phyloP scores from a whole-genome alignment of 1,284 basidiomycete genomes.

The Ustilago lituana region DNA sequence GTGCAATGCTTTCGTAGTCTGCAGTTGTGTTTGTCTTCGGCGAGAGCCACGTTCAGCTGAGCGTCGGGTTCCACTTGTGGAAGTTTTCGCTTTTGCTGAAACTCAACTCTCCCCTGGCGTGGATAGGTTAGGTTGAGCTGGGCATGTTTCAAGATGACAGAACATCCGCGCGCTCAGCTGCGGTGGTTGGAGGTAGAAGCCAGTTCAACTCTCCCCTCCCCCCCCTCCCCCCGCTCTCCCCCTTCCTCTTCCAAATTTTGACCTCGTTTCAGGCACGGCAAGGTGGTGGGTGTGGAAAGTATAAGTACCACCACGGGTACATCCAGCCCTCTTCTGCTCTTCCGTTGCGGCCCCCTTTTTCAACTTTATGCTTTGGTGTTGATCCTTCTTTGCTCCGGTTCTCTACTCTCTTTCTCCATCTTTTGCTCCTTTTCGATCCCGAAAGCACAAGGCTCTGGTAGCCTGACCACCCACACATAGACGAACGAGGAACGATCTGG shows the following conservation, averaged over 20 bases:
- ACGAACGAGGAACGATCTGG: constrained; percentile 20
- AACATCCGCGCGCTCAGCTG: background rate
- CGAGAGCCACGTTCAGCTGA: too few relatives aligned
- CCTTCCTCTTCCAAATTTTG: background rate
- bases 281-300: background rate
- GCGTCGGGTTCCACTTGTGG: constrained; percentile 1
- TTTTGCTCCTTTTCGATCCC: constrained; percentile 12
- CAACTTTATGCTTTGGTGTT: constrained; percentile 15
- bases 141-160: background rate
- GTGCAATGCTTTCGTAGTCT: too few relatives aligned
- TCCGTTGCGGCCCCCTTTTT: constrained; percentile 19
- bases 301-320: constrained; percentile 15
- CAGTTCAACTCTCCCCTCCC: constrained; percentile 16
- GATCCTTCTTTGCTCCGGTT: constrained; percentile 10
- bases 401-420: constrained; percentile 10
- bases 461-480: constrained; percentile 4
- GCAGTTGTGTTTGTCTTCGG: too few relatives aligned
- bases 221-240: background rate
- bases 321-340: background rate
- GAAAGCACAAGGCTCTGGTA: constrained; percentile 38
- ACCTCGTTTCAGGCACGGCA: background rate
- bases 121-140: too few relatives aligned
- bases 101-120: too few relatives aligned
- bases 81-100: background rate
- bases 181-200: constrained; percentile 16